Percentiles rank a stretch among this genome's conserved stretches.
Conservation (phyloP, 176 grass and related monocot species). For the Eragrostis nindensis region DNA sequence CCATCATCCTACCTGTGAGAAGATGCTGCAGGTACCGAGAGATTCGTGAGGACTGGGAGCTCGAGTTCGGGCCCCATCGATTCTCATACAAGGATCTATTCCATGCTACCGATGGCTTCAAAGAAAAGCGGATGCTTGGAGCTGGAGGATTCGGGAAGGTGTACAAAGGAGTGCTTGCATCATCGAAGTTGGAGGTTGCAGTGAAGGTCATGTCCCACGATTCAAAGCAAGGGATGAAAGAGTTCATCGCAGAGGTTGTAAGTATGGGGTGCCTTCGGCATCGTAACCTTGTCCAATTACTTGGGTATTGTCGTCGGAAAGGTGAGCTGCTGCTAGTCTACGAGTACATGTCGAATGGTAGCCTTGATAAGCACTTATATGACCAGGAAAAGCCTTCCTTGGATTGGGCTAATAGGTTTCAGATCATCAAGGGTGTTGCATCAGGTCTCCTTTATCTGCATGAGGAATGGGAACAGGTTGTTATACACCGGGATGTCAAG, state of each 20-base stretch:
- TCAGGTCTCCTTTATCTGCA: constrained; percentile 31
- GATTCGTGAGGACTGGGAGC: not conserved
- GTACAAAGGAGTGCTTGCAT: constrained; percentile 31
- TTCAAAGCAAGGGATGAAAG: constrained; percentile 21
- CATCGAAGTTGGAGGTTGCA: constrained; percentile 20
- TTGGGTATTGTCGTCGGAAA: constrained; percentile 34
- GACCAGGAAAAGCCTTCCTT: not conserved
- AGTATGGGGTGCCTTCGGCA: constrained; percentile 36
- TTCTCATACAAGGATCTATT: not conserved
- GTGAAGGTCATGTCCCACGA: constrained; percentile 38
- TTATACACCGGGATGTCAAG: constrained; percentile 33
- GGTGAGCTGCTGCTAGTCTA: constrained; percentile 46
- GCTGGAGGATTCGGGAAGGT: constrained; percentile 44
- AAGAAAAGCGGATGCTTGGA: not conserved
- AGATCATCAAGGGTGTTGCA: constrained; percentile 7
- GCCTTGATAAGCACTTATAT: constrained; percentile 37
- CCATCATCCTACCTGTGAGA: not conserved
- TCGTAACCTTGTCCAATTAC: constrained; percentile 25
- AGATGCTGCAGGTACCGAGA: not conserved
- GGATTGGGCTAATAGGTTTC: constrained; percentile 4
- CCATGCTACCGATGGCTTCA: not conserved
- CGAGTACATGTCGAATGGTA: constrained; percentile 42
- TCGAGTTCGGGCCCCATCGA: not conserved
- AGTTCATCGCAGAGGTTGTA: constrained; percentile 36
- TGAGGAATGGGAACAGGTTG: constrained; percentile 36